Percentiles rank a stretch among this genome's conserved stretches.
Evolutionary conservation across 305 asterid species (phyloP).

Genomic region (Salvia sclarea): DNA sequence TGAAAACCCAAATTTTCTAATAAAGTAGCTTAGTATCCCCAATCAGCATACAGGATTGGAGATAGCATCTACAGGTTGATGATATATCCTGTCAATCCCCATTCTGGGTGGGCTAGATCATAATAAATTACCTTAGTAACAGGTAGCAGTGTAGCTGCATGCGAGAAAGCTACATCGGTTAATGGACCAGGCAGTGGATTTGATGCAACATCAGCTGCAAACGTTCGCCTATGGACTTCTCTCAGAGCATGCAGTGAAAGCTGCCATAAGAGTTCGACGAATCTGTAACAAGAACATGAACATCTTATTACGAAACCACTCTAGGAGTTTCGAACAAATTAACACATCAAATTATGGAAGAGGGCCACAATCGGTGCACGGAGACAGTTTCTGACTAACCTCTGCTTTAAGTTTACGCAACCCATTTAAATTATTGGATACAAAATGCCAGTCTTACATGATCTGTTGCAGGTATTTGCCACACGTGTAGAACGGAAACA

Average conservation of each 20-base stretch:
- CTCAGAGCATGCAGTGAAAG: slow-evolving; percentile 97
- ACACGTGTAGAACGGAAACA: slow-evolving; percentile 1
- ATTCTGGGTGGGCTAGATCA: slow-evolving; percentile 21
- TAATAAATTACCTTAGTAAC: slow-evolving; percentile 74
- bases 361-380: slow-evolving; percentile 7
- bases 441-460: slow-evolving; percentile 19
- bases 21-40: slow-evolving; percentile 12
- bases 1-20: neutral
- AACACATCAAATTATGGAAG: slow-evolving; percentile 6
- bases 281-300: slow-evolving; percentile 54
- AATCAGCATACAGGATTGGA: slow-evolving; percentile 1
- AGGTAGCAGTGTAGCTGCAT: slow-evolving; percentile 96
- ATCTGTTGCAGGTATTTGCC: slow-evolving; percentile 4
- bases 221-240: slow-evolving; percentile 94
- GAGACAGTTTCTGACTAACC: neutral
- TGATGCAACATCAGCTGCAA: slow-evolving; percentile 86
- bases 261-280: slow-evolving; percentile 96
- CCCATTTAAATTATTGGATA: slow-evolving; percentile 10
- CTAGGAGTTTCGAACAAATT: slow-evolving; percentile 2
- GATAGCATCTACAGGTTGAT: slow-evolving; percentile 24
- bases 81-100: slow-evolving; percentile 8
- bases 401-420: slow-evolving; percentile 27
- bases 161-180: slow-evolving; percentile 99
- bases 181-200: slow-evolving; percentile 92
- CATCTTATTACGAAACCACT: slow-evolving; percentile 5